Evolutionary conservation across 2,329 filamentous ascomycete genomes (phyloP), one percentile per base, ranked within the genome.

Genomic region (Botrytis byssoidea): DNA sequence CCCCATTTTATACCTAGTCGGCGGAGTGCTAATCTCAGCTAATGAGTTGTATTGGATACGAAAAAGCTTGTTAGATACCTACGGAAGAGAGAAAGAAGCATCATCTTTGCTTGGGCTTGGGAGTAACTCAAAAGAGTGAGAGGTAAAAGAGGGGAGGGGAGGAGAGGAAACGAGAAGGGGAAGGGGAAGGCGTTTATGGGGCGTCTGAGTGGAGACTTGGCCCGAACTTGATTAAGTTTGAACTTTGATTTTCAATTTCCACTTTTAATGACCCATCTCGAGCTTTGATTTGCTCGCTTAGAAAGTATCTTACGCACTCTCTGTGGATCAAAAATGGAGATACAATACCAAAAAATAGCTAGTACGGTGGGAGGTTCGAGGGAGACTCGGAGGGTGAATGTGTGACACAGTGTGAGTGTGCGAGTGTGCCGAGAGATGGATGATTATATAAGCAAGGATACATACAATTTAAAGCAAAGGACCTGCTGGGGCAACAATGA

Each of bases 221-320:
- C 18, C 57, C 57, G 59, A 37, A 61, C 59, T 61, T 61, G 32
- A 61, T 61, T 40, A 61, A 40, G 35, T 35, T 25, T 61, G 22
- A 25, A 40, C 35, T 55, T n/a, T n/a, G 51, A 55, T 29, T 29
- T 29, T 6, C 3, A 55, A 55, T 55, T 18, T 55, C 51, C 25
- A 16, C n/a, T n/a, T 29, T 55, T 55, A n/a, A n/a, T 29, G 25
- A 4, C 1, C 12, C 1, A 16, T 18, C 0, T 3, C 14, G 14
- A 29, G n/a, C 1, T 4, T 0, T 57, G n/a, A 57, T 57, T 57
- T n/a, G 51, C 14, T 29, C 51, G n/a, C n/a, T 57, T 16, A 3
- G 0, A 18, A 29, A 42, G 8, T 63, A 42, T 63, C 60, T 63
- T 63, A 63, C 60, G 60, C 60, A 40, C 37, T 63, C 35, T 57